A percentile compares a stretch with the other conserved stretches of the same genome.
Conservation (phyloP, 1,284 basidiomycete species). For the Cerioporus squamosus region DNA sequence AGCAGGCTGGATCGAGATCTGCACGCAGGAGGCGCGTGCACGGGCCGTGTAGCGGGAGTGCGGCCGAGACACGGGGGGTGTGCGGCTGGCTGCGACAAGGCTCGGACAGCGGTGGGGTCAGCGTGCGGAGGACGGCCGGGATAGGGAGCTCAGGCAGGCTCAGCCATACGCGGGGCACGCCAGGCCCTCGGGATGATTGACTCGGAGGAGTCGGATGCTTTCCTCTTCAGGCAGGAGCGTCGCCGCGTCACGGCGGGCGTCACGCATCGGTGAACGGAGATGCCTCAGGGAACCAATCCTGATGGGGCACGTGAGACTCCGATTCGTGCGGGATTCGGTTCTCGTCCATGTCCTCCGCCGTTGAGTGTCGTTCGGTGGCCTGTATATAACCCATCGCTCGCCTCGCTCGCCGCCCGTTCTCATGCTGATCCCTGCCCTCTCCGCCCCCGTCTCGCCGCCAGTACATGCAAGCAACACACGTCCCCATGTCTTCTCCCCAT, state of each 20-base stretch:
- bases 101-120: neutral
- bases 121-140: neutral
- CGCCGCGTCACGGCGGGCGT: conserved; percentile 4
- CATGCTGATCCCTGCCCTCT: conserved; percentile 15
- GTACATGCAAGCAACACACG: conserved; percentile 17
- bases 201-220: conserved; percentile 6
- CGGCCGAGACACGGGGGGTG: no score
- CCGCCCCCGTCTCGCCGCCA: conserved; percentile 8
- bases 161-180: no score
- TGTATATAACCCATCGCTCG: conserved; percentile 23
- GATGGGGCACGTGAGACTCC: conserved; percentile 25
- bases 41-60: no score
- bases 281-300: conserved; percentile 15
- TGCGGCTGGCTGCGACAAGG: no score
- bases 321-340: conserved; percentile 30
- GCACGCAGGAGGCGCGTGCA: no score
- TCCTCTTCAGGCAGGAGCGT: conserved; percentile 1
- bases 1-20: no score
- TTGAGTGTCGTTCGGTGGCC: conserved; percentile 18
- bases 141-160: no score
- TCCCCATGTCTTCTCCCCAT: conserved; percentile 14
- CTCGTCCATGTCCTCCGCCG: conserved; percentile 29
- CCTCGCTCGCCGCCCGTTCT: conserved; percentile 6
- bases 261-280: conserved; percentile 27
- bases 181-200: conserved; percentile 10